phyloP scores from a whole-genome alignment of 1,139 yeast genomes.

The Pichia sp. region DNA sequence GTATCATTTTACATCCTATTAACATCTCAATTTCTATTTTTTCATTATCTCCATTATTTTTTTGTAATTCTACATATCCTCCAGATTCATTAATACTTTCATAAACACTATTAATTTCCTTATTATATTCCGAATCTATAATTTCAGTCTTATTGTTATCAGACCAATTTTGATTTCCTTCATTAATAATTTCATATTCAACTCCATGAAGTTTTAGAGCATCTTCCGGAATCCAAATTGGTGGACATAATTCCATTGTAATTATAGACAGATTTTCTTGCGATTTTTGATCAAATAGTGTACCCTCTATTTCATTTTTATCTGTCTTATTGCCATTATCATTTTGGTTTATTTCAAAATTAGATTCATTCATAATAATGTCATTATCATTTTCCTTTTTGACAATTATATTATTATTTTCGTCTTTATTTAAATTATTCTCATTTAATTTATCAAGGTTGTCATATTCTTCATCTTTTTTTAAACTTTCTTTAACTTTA shows the following conservation, averaged over 20 bases:
- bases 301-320: background rate
- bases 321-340: background rate
- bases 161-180: constrained; percentile 15
- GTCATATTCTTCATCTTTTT: constrained; percentile 4
- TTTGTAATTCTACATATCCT: background rate
- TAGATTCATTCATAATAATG: too few species aligned
- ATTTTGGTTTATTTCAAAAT: too few species aligned
- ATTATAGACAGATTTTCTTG: constrained; percentile 20
- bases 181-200: constrained; percentile 21
- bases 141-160: background rate
- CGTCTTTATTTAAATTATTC: background rate
- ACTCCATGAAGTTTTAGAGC: constrained; percentile 19
- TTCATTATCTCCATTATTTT: background rate
- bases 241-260: constrained; percentile 26
- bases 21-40: constrained; percentile 14
- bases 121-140: background rate
- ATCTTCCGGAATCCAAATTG: constrained; percentile 29
- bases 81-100: background rate
- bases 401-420: too few species aligned
- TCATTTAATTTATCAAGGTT: background rate
- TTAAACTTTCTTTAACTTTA: constrained; percentile 24
- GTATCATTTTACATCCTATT: constrained; percentile 24
- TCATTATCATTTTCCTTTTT: too few species aligned
- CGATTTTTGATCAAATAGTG: constrained; percentile 1
- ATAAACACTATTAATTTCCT: background rate